Conservation (phyloP, 768 basidiomycete genomes). For the Panaeolus cyanescens region DNA sequence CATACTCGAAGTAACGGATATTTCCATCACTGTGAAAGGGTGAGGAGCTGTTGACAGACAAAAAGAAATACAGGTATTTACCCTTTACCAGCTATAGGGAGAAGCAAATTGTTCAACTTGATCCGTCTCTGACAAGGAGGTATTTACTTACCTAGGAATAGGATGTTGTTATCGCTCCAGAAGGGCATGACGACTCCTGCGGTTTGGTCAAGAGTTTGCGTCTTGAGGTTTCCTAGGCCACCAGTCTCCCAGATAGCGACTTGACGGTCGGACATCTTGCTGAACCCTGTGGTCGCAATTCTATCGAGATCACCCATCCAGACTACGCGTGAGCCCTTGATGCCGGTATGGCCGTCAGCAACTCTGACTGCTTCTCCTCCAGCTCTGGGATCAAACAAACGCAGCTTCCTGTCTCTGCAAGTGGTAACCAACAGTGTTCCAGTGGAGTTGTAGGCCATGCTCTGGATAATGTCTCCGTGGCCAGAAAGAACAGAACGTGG, state of each 20-base stretch:
- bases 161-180: slow-evolving; percentile 92
- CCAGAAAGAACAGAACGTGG: slow-evolving; percentile 64
- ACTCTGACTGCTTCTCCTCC: slow-evolving; percentile 81
- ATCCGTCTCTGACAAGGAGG: background rate
- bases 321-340: slow-evolving; percentile 86
- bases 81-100: slow-evolving; percentile 80
- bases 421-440: slow-evolving; percentile 88
- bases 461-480: slow-evolving; percentile 88
- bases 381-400: slow-evolving; percentile 88
- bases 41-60: slow-evolving; percentile 6
- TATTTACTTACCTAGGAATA: slow-evolving; percentile 67
- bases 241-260: slow-evolving; percentile 88
- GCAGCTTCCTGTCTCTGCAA: slow-evolving; percentile 88
- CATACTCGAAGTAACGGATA: slow-evolving; percentile 96
- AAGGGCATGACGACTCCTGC: slow-evolving; percentile 97
- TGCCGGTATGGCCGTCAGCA: slow-evolving; percentile 87
- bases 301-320: slow-evolving; percentile 92
- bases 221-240: slow-evolving; percentile 75
- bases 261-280: slow-evolving; percentile 95
- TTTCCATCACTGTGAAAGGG: slow-evolving; percentile 78
- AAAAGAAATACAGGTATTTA: slow-evolving; percentile 23
- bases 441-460: slow-evolving; percentile 76
- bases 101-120: slow-evolving; percentile 3
- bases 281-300: slow-evolving; percentile 95
- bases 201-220: slow-evolving; percentile 79